Conservation (phyloP, 768 basidiomycete genomes). For the Boletus rufocinnamomeus region DNA sequence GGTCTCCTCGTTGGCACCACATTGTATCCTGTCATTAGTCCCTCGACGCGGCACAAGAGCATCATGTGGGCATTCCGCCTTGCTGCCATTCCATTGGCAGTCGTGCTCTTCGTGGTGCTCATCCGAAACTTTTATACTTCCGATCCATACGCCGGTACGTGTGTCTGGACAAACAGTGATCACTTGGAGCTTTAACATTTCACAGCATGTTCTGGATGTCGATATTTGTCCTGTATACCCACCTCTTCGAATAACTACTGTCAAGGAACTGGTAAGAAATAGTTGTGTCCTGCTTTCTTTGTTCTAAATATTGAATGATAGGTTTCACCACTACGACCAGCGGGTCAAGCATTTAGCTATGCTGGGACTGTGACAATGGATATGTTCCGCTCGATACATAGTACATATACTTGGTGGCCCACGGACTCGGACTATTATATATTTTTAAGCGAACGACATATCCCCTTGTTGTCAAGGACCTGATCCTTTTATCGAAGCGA, state of each 20-base stretch:
- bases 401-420: not conserved
- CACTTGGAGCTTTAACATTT: not conserved
- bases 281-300: not conserved
- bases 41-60: conserved; percentile 67
- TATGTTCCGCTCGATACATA: not conserved
- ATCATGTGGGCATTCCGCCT: conserved; percentile 76
- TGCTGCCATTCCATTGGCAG: conserved; percentile 69
- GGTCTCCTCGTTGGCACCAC: conserved; percentile 80
- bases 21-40: conserved; percentile 88
- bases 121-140: conserved; percentile 87
- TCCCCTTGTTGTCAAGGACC: not conserved
- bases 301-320: conserved; percentile 13
- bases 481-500: not conserved
- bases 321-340: conserved; percentile 35
- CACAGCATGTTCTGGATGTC: conserved; percentile 81
- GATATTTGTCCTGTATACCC: conserved; percentile 90
- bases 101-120: conserved; percentile 82
- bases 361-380: not conserved
- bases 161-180: not conserved
- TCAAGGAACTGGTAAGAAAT: conserved; percentile 43
- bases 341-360: conserved; percentile 31
- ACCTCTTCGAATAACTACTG: conserved; percentile 71
- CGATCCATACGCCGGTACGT: conserved; percentile 78
- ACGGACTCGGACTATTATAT: conserved; percentile 15
- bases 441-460: not conserved